These are phyloP conservation scores for Chenopodium quinoa DNA, from an alignment of 148 eudicot genomes.

Conservation along the genomic window DNA sequence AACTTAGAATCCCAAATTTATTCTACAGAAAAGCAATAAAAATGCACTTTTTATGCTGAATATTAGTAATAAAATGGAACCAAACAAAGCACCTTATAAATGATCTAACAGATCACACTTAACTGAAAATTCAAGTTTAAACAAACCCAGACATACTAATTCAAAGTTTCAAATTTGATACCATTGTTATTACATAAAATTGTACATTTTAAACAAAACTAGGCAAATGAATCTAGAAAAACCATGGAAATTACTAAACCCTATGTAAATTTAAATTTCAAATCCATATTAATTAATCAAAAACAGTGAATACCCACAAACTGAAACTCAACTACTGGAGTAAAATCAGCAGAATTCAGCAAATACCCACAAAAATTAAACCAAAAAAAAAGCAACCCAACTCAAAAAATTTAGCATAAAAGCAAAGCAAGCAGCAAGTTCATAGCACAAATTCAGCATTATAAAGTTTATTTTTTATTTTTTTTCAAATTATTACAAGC, in stretches of 20 bases:
- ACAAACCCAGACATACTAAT: not conserved
- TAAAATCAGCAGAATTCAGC: conserved; percentile 15
- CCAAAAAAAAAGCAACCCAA: conserved; percentile 25
- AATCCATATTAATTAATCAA: not conserved
- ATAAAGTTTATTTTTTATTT: conserved; percentile 4
- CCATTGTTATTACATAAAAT: not conserved
- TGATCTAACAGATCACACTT: conserved; percentile 12
- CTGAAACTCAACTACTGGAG: conserved; percentile 5
- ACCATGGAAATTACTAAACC: not conserved
- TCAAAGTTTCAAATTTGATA: conserved; percentile 7
- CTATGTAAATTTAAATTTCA: conserved; percentile 18
- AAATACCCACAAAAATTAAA: conserved; percentile 21
- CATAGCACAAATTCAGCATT: not conserved
- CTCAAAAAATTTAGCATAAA: conserved; percentile 17
- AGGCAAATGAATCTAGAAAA: conserved; percentile 4
- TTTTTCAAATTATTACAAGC: not conserved
- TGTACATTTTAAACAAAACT: not conserved
- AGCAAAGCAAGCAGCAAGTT: conserved; percentile 12
- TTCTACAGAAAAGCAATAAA: not conserved
- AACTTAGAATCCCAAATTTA: conserved; percentile 5
- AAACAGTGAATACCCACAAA: conserved; percentile 16
- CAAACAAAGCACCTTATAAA: not conserved
- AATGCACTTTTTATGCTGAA: conserved; percentile 11
- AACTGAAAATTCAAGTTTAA: not conserved
- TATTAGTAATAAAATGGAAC: not conserved